Evolutionary conservation across 805 yeast genomes (phyloP).

Genomic region (Cyberlindnera euphorbiae): DNA sequence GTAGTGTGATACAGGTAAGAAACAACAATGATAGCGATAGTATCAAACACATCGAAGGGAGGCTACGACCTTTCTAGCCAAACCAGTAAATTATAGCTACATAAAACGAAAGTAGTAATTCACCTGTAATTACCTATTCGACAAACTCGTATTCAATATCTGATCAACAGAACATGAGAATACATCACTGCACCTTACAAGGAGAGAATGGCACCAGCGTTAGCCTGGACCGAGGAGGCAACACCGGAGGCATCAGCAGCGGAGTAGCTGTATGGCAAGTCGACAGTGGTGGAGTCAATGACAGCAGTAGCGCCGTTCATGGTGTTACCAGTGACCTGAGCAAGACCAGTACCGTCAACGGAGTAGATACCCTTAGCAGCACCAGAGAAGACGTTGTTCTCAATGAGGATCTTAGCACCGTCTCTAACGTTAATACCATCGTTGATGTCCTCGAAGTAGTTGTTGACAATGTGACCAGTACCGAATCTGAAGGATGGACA

Average conservation of each 20-base stretch:
- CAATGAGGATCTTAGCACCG: slow-evolving; percentile 1
- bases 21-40: too few species aligned
- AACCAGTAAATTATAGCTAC: too few species aligned
- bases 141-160: too few species aligned
- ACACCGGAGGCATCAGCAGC: not conserved
- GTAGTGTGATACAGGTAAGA: too few species aligned
- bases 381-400: slow-evolving; percentile 6
- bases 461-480: slow-evolving; percentile 6
- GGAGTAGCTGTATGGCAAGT: slow-evolving; percentile 2
- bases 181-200: too few species aligned
- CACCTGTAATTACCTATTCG: too few species aligned
- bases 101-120: too few species aligned
- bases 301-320: slow-evolving; percentile 2
- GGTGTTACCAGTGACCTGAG: slow-evolving; percentile 2
- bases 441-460: slow-evolving; percentile 1
- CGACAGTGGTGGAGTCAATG: slow-evolving; percentile 1
- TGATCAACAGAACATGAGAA: too few species aligned
- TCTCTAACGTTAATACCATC: slow-evolving; percentile 8
- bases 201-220: slow-evolving; percentile 5
- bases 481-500: slow-evolving; percentile 9
- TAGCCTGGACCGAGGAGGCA: slow-evolving; percentile 4
- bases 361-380: slow-evolving; percentile 4
- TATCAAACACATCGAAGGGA: too few species aligned
- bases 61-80: too few species aligned
- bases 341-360: slow-evolving; percentile 7